Evolutionary conservation across 108 stramenopile species (phyloP).

Genomic region (Nitzschia putrida): DNA sequence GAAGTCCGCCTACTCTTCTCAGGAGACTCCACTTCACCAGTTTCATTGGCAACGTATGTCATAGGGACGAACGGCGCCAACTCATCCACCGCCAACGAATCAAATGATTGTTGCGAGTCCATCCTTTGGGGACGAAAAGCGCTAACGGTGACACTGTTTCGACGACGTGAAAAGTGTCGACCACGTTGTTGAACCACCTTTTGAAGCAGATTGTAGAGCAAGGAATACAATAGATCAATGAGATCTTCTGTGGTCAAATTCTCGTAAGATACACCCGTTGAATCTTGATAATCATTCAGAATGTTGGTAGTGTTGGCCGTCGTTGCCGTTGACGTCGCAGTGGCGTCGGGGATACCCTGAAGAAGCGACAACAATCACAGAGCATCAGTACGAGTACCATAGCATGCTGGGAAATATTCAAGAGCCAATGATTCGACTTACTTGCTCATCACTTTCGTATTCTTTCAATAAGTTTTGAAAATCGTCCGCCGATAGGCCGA

Average conservation of each 20-base stretch:
- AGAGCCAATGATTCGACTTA: too few relatives aligned
- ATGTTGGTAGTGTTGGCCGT: too few relatives aligned
- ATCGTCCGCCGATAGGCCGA: too few relatives aligned
- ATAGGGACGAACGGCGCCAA: not conserved
- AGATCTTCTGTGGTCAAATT: not conserved
- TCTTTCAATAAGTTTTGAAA: too few relatives aligned
- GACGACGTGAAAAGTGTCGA: not conserved
- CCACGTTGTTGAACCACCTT: not conserved
- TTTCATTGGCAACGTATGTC: not conserved
- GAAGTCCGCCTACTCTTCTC: not conserved
- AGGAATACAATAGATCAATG: not conserved
- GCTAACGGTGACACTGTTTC: not conserved
- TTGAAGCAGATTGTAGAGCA: not conserved
- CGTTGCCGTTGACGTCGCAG: too few relatives aligned
- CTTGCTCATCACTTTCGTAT: too few relatives aligned
- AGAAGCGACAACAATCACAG: too few relatives aligned
- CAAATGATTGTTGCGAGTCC: not conserved
- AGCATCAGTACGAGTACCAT: too few relatives aligned
- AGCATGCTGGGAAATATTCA: too few relatives aligned
- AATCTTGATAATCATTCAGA: too few relatives aligned
- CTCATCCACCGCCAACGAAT: constrained; percentile 2
- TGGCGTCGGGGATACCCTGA: too few relatives aligned
- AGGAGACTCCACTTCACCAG: not conserved
- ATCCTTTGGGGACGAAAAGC: not conserved
- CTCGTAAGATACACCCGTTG: too few relatives aligned